Evolutionary conservation across 2,329 filamentous ascomycete species (phyloP), one percentile per base, ranked within the genome.

Genomic region (Colletotrichum horii): DNA sequence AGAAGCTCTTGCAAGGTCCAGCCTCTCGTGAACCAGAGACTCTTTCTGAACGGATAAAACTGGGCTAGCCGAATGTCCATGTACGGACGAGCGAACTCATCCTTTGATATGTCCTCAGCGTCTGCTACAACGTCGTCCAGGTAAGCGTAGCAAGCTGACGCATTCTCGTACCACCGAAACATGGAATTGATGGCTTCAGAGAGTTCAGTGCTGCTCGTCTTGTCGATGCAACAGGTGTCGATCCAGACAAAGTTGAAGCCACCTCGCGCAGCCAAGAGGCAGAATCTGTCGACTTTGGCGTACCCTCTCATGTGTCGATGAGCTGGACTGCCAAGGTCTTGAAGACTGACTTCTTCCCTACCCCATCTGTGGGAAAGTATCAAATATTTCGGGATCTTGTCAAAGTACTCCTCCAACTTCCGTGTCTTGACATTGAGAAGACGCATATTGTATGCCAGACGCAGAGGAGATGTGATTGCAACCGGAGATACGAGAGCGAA

Each of bases 301-400:
- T 73, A 82, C 1, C 80, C 82, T 4, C 24, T 74, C n/a, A 65
- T 74, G 3, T 4, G 62, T 4, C 16, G 36, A 58, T 66, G 8
- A 26, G 12, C 38, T 22, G 64, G 28, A 6, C 32, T 4, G 77
- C 65, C 32, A 30, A 80, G 74, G 19, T 83, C 80, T n/a, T 82
- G 78, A 30, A 81, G 81, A 4, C 76, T 76, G 1, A 83, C 78
- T 65, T 85, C 83, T 1, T 81, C 80, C 1, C 78, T 70, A 11
- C 78, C 79, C 83, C 84, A 85, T 1, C 81, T 84, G 61, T 85
- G 84, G 3, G 83, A 85, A 1, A 86, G 79, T 28, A 85, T 85
- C 14, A 80, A 82, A 66, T 84, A 86, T 0, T 43, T 12, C 1
- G 80, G 82, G 4, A 68, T 48, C 4, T 30, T 26, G 34, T 74